Conservation (phyloP, 805 yeast species). For the Metschnikowia santaceciliae region DNA sequence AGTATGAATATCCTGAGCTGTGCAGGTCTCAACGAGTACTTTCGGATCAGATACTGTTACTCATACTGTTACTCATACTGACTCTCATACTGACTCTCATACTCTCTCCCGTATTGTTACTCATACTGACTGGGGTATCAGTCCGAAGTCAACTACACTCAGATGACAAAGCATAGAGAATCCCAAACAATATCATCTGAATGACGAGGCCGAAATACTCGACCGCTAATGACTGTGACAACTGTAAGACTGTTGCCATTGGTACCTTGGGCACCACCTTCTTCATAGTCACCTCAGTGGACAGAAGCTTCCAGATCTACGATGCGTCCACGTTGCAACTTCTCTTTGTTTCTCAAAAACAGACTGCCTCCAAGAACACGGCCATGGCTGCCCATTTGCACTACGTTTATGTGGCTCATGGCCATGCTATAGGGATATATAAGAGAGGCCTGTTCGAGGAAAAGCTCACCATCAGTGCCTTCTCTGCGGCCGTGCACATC, state of each 20-base stretch:
- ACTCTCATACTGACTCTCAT: no score
- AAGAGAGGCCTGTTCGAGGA: slow-evolving; percentile 71
- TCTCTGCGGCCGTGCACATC: slow-evolving; percentile 32
- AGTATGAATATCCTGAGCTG: no score
- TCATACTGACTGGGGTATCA: no score
- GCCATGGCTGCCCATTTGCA: slow-evolving; percentile 79
- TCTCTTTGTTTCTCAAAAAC: slow-evolving; percentile 78
- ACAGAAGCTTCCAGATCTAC: slow-evolving; percentile 84
- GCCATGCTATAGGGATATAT: slow-evolving; percentile 67
- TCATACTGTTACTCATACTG: no score
- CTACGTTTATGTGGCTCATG: slow-evolving; percentile 74
- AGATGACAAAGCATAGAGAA: no score
- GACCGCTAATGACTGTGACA: no score
- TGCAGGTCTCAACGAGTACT: no score
- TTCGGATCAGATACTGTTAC: no score
- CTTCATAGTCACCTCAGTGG: slow-evolving; percentile 86
- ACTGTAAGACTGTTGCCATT: slow-evolving; percentile 46
- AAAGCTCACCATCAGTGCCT: slow-evolving; percentile 8
- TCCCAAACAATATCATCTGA: no score
- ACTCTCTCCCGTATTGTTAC: no score
- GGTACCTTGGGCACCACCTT: slow-evolving; percentile 87
- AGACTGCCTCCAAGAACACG: slow-evolving; percentile 66
- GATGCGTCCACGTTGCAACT: slow-evolving; percentile 85
- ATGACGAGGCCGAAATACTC: no score
- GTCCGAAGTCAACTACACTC: no score